Percentiles rank a stretch among this genome's conserved stretches.
Evolutionary conservation across 805 yeast genomes (phyloP).

Genomic region (Helenozyma rhizophorensis): DNA sequence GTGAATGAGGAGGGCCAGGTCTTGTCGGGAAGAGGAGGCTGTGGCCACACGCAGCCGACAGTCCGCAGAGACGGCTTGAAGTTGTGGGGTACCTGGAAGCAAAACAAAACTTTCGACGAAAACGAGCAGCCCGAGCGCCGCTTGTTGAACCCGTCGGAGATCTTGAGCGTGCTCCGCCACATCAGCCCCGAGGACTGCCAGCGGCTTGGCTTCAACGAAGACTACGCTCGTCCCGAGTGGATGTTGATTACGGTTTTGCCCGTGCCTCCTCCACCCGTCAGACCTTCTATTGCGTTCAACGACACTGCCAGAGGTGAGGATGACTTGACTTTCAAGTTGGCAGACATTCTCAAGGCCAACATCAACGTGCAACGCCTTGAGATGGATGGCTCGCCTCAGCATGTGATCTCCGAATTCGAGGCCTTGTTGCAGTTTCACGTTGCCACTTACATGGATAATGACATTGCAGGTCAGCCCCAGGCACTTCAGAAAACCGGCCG

Average conservation of each 20-base stretch:
- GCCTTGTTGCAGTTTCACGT: conserved; percentile 94
- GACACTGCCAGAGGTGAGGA: conserved; percentile 99
- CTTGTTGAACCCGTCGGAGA: conserved; percentile 81
- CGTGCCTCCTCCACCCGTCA: conserved; percentile 99
- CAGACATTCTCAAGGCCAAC: conserved; percentile 94
- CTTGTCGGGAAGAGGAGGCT: conserved; percentile 80
- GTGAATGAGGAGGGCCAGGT: conserved; percentile 57
- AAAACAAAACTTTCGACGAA: conserved; percentile 75
- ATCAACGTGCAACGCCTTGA: conserved; percentile 96
- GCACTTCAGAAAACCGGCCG: conserved; percentile 98
- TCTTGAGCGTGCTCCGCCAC: conserved; percentile 86
- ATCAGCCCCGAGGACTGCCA: conserved; percentile 79
- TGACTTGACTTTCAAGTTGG: conserved; percentile 95
- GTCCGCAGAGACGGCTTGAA: conserved; percentile 94
- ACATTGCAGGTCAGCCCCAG: conserved; percentile 99
- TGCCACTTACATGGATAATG: conserved; percentile 99
- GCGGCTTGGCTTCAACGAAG: conserved; percentile 86
- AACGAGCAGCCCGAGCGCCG: conserved; percentile 90
- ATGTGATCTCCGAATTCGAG: conserved; percentile 94
- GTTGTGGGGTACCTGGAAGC: conserved; percentile 98
- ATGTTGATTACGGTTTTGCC: conserved; percentile 95
- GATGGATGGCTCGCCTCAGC: conserved; percentile 99
- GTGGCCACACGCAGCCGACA: conserved; percentile 96
- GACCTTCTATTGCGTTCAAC: conserved; percentile 97
- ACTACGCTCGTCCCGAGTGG: conserved; percentile 99